Base-by-base conservation (phyloP, 768 basidiomycete species). In the Paxillus rubicundulus region DNA sequence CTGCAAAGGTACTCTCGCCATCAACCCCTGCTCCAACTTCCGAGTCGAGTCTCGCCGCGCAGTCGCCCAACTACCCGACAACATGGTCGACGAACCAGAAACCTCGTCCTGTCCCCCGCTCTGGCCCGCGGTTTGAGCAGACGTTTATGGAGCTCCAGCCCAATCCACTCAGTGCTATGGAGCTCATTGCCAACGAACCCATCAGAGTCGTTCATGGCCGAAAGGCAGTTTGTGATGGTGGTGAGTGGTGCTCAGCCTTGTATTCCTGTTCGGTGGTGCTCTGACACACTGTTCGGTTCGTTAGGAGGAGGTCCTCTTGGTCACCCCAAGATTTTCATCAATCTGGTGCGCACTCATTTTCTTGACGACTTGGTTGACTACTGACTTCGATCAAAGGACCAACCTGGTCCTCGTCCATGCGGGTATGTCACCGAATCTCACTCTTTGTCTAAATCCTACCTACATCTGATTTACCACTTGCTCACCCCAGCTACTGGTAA, bases 261-360 rank as follows among this genome's bases (percentile, higher is more conserved):
- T 12, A 42, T 38, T 30, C 51, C 47, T 45, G 17, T 17, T 49
- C 36, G 28, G 45, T 39, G 50, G 50, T 54, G 43, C 18, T 38
- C 37, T 43, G 50, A 55, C 37, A 24, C 30, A 32, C 28, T 52
- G 50, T 56, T 66, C 38, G 18, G 18, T 47, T 47, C 47, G 39
- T 43, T 67, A 98, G 96, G 96, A 72, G 87, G 85, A 67, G 97
- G 96, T 10, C 82, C 97, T 39, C 80, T 99, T 27, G 97, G 97
- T 20, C 97, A 99, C 68, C 97, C 97, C 5, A 95, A 93, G 76
- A 85, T 98, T 54, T 98, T 82, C 65, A 93, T 99, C 70, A 98
- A 98, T 75, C 70, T 99, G 67, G 94, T 93, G 61, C 54, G 89
- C 74, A 37, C 16, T 38, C 39, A 39, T 48, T 47, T 58, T 30